phyloP scores from a whole-genome alignment of 1,284 basidiomycete genomes.

The Fereydounia khargensis region DNA sequence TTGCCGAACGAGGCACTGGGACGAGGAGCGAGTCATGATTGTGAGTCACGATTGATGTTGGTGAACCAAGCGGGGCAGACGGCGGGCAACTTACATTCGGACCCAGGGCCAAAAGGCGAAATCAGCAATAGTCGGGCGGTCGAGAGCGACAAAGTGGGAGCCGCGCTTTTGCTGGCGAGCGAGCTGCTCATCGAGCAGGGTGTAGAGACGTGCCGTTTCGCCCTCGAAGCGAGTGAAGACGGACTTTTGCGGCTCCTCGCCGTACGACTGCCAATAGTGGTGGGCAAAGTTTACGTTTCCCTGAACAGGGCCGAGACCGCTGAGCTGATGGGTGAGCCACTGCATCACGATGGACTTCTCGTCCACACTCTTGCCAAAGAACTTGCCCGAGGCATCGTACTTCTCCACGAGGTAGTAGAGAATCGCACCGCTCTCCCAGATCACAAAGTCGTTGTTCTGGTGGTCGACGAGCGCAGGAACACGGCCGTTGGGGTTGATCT shows the following conservation, averaged over 20 bases:
- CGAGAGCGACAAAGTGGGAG: constrained; percentile 37
- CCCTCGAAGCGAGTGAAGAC: constrained; percentile 41
- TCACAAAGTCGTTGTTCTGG: constrained; percentile 30
- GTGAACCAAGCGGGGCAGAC: background rate
- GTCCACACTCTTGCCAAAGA: constrained; percentile 29
- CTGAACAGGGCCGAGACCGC: constrained; percentile 38
- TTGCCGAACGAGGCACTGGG: constrained; percentile 36
- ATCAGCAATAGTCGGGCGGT: constrained; percentile 49
- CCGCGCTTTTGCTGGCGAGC: constrained; percentile 31
- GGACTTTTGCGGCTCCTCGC: constrained; percentile 29
- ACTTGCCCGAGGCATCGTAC: constrained; percentile 37
- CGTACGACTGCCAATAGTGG: constrained; percentile 27
- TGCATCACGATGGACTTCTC: constrained; percentile 32
- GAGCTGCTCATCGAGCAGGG: constrained; percentile 41
- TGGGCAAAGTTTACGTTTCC: constrained; percentile 27
- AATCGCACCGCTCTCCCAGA: constrained; percentile 49
- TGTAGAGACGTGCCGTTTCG: constrained; percentile 43
- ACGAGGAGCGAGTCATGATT: no score
- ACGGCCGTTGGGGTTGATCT: constrained; percentile 44
- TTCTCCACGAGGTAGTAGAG: constrained; percentile 42
- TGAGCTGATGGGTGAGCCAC: constrained; percentile 42
- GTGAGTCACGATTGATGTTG: no score
- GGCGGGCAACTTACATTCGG: no score
- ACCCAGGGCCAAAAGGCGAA: constrained; percentile 44
- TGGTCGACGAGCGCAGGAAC: constrained; percentile 48